Evolutionary conservation across 805 yeast species (phyloP), one percentile per base, ranked within the genome.

Genomic region (Pichia exigua): DNA sequence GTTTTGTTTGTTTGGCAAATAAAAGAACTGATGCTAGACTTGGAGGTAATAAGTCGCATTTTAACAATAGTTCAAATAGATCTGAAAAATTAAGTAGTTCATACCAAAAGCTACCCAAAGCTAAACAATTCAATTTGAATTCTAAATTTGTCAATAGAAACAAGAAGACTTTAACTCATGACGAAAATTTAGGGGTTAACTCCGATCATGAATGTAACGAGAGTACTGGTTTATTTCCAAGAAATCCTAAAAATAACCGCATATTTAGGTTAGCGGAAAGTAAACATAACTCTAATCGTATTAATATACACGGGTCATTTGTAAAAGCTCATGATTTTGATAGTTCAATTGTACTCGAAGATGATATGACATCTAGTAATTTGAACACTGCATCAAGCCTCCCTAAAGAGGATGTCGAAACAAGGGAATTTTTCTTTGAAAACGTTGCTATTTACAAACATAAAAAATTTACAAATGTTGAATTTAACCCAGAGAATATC

Each of bases 151-250:
- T 35, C n/a, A 35, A 35, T 35, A 41, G 41, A 2, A n/a, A 9
- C 17, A n/a, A 22, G 21, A 18, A 30, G 41, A 18, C 20, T 4
- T 47, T 18, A 3, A 4, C 7, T 12, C 45, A 47, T 17, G 45
- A 47, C 28, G 49, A 47, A 47, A 47, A 47, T 28, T 13, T 27
- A 20, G 49, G 40, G 10, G 39, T 45, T 22, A 30, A 22, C 17
- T 20, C 32, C 4, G 17, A 20, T 15, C 26, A n/a, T 26, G 39
- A 35, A 35, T n/a, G 6, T 35, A 17, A n/a, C 8, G 39, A 35
- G 17, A 9, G 22, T 28, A 41, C 47, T 18, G 47, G 47, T 39
- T 28, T 47, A 20, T 40, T 27, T 41, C 45, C 49, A 10, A 41
- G 40, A 41, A 17, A 35, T 35, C 20, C 17, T 17, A 35, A 7